Percentiles rank a stretch among this genome's conserved stretches.
phyloP scores from a whole-genome alignment of 352 stramenopile species.

The Globisporangium abappressorium region DNA sequence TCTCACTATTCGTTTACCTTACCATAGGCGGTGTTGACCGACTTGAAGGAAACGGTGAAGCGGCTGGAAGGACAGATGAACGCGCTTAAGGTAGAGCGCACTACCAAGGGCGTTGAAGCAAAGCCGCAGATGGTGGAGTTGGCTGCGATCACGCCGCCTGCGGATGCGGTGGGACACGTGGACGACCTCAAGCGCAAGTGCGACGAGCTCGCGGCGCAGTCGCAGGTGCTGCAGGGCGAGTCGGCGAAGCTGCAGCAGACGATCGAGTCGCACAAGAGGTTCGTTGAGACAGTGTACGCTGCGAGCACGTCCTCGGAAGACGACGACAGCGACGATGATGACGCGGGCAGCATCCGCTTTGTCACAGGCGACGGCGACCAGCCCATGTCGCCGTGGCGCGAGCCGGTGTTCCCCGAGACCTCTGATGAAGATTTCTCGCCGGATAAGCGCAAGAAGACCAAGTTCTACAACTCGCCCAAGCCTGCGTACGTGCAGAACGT shows the following conservation, averaged over 20 bases:
- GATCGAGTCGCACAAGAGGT: slow-evolving; percentile 38
- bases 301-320: slow-evolving; percentile 19
- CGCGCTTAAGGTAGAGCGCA: slow-evolving; percentile 21
- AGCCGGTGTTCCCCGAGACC: slow-evolving; percentile 15
- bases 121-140: neutral
- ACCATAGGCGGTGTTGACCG: slow-evolving; percentile 43
- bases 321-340: slow-evolving; percentile 15
- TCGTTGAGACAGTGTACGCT: slow-evolving; percentile 33
- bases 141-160: neutral
- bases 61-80: slow-evolving; percentile 50
- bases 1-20: neutral
- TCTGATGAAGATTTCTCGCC: slow-evolving; percentile 42
- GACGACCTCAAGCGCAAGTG: slow-evolving; percentile 36
- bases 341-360: slow-evolving; percentile 5
- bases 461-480: slow-evolving; percentile 31
- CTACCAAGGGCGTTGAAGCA: neutral
- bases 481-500: slow-evolving; percentile 27
- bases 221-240: slow-evolving; percentile 43
- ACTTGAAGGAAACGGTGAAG: slow-evolving; percentile 49
- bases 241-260: slow-evolving; percentile 36
- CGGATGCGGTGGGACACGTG: neutral
- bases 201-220: slow-evolving; percentile 35
- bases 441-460: slow-evolving; percentile 19
- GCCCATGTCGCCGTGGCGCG: slow-evolving; percentile 20
- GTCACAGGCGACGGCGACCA: slow-evolving; percentile 11